Conservation (phyloP, 148 eudicot species). For the Suaeda aralocaspica region DNA sequence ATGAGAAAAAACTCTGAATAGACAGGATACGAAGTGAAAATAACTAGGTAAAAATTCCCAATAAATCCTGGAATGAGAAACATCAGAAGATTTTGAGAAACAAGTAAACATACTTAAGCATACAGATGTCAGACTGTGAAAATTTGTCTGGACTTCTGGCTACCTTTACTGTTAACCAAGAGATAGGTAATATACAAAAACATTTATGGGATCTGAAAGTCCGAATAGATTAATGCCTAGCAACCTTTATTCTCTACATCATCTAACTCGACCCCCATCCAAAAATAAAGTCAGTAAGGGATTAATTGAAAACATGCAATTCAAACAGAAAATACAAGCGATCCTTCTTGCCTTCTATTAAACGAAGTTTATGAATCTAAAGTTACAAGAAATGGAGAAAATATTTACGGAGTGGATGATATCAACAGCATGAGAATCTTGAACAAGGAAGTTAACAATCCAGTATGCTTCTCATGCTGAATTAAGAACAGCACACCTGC, state of each 20-base stretch:
- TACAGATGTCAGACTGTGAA: too few species aligned
- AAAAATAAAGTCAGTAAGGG: not conserved
- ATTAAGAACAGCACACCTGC: slow-evolving; percentile 77
- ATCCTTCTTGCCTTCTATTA: not conserved
- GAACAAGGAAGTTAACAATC: slow-evolving; percentile 64
- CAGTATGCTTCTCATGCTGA: slow-evolving; percentile 66
- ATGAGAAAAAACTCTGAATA: too few species aligned
- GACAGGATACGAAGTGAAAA: too few species aligned
- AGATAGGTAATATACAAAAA: not conserved
- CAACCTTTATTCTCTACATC: too few species aligned
- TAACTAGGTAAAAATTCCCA: too few species aligned
- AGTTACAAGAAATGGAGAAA: not conserved
- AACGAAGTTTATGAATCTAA: not conserved
- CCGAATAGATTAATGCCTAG: not conserved
- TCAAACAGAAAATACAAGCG: not conserved
- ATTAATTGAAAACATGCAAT: not conserved
- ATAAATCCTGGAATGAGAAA: too few species aligned
- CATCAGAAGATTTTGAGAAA: too few species aligned
- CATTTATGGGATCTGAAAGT: not conserved
- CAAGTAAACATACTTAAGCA: too few species aligned
- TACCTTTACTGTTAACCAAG: not conserved
- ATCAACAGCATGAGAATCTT: slow-evolving; percentile 77
- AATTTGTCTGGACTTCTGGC: too few species aligned
- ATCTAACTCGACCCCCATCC: not conserved
- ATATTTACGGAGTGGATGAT: slow-evolving; percentile 86